Conservation (phyloP, 2,329 filamentous ascomycete species). For the Seiridium unicorne region DNA sequence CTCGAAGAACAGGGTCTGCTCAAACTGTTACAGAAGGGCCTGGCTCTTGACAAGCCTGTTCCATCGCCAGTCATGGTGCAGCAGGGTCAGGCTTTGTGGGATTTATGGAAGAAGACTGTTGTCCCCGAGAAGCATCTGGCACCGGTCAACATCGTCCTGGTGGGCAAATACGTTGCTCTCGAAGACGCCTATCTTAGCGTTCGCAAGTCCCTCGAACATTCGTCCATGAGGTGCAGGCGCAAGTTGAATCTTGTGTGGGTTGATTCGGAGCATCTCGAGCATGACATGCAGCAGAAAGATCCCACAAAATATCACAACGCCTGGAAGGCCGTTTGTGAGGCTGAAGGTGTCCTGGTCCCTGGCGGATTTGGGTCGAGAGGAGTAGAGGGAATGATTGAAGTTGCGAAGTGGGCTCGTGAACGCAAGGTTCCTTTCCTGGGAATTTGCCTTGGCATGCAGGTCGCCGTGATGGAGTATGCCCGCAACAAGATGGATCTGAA, state of each 20-base stretch:
- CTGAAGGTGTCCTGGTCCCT: slow-evolving; percentile 65
- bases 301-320: slow-evolving; percentile 80
- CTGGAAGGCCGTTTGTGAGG: slow-evolving; percentile 76
- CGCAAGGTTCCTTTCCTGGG: slow-evolving; percentile 81
- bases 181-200: slow-evolving; percentile 86
- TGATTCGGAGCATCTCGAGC: slow-evolving; percentile 81
- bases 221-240: slow-evolving; percentile 79
- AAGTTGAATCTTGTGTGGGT: slow-evolving; percentile 83
- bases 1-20: slow-evolving; percentile 80
- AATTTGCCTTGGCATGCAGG: slow-evolving; percentile 89
- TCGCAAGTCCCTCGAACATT: slow-evolving; percentile 85
- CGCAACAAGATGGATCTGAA: slow-evolving; percentile 69
- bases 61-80: slow-evolving; percentile 53
- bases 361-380: slow-evolving; percentile 78
- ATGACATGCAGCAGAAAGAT: slow-evolving; percentile 55
- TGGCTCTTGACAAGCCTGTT: slow-evolving; percentile 60
- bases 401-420: slow-evolving; percentile 82
- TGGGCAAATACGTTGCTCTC: slow-evolving; percentile 87
- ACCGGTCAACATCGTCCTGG: slow-evolving; percentile 76
- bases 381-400: slow-evolving; percentile 85
- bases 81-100: slow-evolving; percentile 71
- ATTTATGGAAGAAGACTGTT: slow-evolving; percentile 73
- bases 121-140: slow-evolving; percentile 65
- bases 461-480: slow-evolving; percentile 87
- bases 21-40: slow-evolving; percentile 59